Percentiles rank a stretch among this genome's conserved stretches.
These are phyloP conservation scores for Voacanga thouarsii DNA, from an alignment of 257 asterid genomes.

Conservation along the genomic window DNA sequence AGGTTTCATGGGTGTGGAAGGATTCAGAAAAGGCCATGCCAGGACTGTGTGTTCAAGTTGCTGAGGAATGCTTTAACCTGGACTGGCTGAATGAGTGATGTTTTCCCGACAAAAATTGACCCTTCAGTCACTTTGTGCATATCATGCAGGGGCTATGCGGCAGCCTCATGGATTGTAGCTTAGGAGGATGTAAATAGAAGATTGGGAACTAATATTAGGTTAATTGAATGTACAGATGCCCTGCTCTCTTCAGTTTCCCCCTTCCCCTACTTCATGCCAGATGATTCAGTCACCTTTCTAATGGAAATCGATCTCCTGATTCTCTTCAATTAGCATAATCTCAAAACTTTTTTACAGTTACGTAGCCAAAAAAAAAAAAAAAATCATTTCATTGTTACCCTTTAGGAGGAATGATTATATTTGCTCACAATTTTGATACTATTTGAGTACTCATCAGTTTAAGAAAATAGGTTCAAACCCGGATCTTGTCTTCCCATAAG, in stretches of 20 bases:
- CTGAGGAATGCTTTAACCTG: conserved; percentile 68
- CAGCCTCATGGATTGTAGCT: neutral
- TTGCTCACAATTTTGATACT: no score
- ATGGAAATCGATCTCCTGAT: neutral
- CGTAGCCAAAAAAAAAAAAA: no score
- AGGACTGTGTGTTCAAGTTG: conserved; percentile 58
- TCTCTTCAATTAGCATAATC: neutral
- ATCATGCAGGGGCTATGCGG: neutral
- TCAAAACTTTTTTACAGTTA: no score
- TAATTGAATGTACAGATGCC: neutral
- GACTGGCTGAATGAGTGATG: conserved; percentile 71
- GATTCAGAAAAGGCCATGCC: conserved; percentile 51
- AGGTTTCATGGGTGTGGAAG: conserved; percentile 61
- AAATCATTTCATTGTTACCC: no score
- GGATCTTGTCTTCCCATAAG: no score
- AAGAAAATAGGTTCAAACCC: no score
- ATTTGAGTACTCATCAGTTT: no score
- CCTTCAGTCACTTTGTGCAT: neutral
- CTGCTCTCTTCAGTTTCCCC: neutral
- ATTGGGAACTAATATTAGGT: neutral
- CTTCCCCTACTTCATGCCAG: neutral
- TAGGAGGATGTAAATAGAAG: neutral
- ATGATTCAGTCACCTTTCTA: neutral
- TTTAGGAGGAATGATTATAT: no score
- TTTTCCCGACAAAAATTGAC: neutral